A percentile compares a stretch with the other conserved stretches of the same genome.
These are phyloP conservation scores for Trichocladium antarcticum DNA, from an alignment of 495 filamentous ascomycete genomes.

Conservation along the genomic window DNA sequence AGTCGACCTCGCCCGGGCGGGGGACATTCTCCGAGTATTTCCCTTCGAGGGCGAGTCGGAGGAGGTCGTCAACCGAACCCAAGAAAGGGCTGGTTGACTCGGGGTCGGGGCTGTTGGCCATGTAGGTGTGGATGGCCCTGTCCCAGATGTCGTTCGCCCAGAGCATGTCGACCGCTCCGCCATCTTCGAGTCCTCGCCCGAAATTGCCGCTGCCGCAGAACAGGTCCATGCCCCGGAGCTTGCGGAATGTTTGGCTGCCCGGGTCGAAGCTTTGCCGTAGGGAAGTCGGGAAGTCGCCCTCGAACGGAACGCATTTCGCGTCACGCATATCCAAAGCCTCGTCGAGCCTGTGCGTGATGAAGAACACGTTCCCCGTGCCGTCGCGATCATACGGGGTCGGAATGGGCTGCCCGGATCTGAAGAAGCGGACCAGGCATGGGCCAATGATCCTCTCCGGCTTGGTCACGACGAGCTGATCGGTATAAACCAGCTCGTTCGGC, in stretches of 20 bases:
- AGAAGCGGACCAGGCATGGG: constrained; percentile 49
- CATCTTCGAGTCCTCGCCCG: constrained; percentile 62
- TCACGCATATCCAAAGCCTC: constrained; percentile 3
- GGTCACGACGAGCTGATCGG: constrained; percentile 34
- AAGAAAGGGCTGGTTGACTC: constrained; percentile 38
- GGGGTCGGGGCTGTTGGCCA: constrained; percentile 41
- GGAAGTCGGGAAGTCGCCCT: constrained; percentile 18
- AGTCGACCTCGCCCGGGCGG: constrained; percentile 48
- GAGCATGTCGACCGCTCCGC: constrained; percentile 48
- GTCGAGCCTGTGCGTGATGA: constrained; percentile 36
- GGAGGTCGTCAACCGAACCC: constrained; percentile 61
- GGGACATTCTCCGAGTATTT: constrained; percentile 38
- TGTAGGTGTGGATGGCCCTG: constrained; percentile 55
- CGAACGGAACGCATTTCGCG: constrained; percentile 16
- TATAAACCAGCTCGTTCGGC: constrained; percentile 59
- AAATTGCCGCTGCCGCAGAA: constrained; percentile 68
- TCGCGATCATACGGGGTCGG: constrained; percentile 51
- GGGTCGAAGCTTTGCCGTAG: constrained; percentile 51
- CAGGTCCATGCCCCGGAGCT: constrained; percentile 50
- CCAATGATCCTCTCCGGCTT: constrained; percentile 34
- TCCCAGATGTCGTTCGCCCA: constrained; percentile 55
- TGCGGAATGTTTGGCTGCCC: constrained; percentile 1
- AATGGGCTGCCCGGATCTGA: constrained; percentile 33
- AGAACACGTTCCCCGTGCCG: constrained; percentile 55
- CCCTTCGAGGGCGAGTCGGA: constrained; percentile 44